Evolutionary conservation across 768 basidiomycete species (phyloP), one percentile per base, ranked within the genome.

Genomic region (Scleroderma bovista): DNA sequence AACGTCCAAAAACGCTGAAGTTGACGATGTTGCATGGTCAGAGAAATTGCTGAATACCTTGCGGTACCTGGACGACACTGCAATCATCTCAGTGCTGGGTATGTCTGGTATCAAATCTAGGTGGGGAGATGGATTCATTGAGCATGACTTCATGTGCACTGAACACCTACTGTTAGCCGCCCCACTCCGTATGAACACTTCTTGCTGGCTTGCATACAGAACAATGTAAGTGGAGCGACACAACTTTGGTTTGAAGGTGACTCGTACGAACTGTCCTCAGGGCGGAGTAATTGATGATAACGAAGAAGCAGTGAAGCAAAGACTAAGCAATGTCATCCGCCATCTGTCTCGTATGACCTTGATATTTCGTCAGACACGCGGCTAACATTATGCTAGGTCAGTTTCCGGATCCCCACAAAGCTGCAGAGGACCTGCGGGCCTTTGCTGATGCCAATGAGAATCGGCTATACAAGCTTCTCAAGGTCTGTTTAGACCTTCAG

Each of bases 371-470:
- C 17, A 20, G 9, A 7, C 19, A 13, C 23, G 9, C 34, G 19
- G 38, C 41, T 26, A 3, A 22, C 16, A 33, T 46, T 40, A 34
- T 13, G 36, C 6, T 46, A 87, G 80, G 64, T 1, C 64, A 69
- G 31, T 86, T 81, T 55, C 72, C 79, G 6, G 93, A 98, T 45
- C 75, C 82, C 2, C 74, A 77, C 36, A 89, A 89, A 60, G 88
- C 83, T 0, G 67, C 72, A 2, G 89, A 89, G 52, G 95, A 97
- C 61, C 66, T 99, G 17, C 71, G 79, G 13, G 65, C 77, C 1
- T 99, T 98, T 57, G 93, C 94, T 1, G 87, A 86, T 51, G 69
- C 85, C 38, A 97, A 98, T 63, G 93, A 95, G 62, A 75, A 76
- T 20, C 77, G 92, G 34, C 72, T 94, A 8, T 97, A 93, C 73